Evolutionary conservation across 2,329 filamentous ascomycete species (phyloP), one percentile per base, ranked within the genome.

Genomic region (Magnaporthales sp.): DNA sequence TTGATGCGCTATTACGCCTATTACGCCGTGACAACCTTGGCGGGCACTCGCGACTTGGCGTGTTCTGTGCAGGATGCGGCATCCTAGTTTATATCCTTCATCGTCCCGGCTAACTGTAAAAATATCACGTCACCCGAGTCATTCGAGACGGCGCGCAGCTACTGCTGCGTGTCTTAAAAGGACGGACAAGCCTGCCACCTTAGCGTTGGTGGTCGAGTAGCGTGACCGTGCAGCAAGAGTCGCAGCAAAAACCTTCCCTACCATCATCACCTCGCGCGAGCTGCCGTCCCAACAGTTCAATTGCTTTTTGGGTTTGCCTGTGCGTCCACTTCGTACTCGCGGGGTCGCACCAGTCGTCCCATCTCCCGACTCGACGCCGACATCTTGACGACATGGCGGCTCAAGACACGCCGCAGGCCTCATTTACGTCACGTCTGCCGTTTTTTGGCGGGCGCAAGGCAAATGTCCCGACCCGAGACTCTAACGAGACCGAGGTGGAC

Each of bases 321-420:
- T 31, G 26, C 15, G 60, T 10, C 60, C 26, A 19, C 60, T 10
- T 29, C 60, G 26, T 31, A 2, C 22, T 26, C 58, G 60, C 27
- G 19, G 60, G 26, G 27, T 26, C 22, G 27, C 60, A 27, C 27
- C 60, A 10, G 24, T 26, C 60, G 26, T 62, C 60, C 60, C 60
- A 62, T 62, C 60, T 62, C 60, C 30, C 60, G 60, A 26, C 60
- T 26, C 27, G 26, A 62, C 60, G 9, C 27, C 22, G n/a, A 29
- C 60, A 26, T 29, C 60, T 31, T n/a, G n/a, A n/a, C 60, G 60
- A 62, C 60, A 62, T 62, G 60, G 27, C 60, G 60, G 60, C 60
- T 29, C 60, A 19, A 31, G 60, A 62, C 60, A 26, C 3, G 60
- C 19, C 60, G 30, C 27, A 62, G 60, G 26, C 60, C 27, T 62